Conservation (phyloP, 176 grass and related monocot genomes). For the Themeda triandra region DNA sequence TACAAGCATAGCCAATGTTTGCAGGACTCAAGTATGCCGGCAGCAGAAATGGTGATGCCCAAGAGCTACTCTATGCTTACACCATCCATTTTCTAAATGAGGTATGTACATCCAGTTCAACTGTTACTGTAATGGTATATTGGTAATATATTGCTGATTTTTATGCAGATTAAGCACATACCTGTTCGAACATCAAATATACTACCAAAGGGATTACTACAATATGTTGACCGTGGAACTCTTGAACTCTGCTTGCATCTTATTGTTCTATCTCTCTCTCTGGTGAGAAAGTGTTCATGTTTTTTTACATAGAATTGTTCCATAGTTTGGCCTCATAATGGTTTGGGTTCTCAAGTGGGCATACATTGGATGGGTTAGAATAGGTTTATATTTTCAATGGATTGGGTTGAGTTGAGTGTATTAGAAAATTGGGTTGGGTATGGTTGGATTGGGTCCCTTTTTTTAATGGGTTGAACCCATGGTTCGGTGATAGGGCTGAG, state of each 20-base stretch:
- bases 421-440: background rate
- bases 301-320: slow-evolving; percentile 18
- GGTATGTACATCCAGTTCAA: slow-evolving; percentile 36
- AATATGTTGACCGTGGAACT: slow-evolving; percentile 84
- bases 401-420: background rate
- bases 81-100: slow-evolving; percentile 85
- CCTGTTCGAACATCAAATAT: slow-evolving; percentile 41
- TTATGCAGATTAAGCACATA: slow-evolving; percentile 77
- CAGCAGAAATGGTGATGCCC: slow-evolving; percentile 86
- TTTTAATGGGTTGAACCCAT: background rate
- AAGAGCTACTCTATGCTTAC: slow-evolving; percentile 80
- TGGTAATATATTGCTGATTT: slow-evolving; percentile 17
- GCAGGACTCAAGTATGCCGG: slow-evolving; percentile 94
- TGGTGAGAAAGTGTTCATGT: slow-evolving; percentile 37
- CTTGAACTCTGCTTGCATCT: slow-evolving; percentile 89
- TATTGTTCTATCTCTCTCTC: slow-evolving; percentile 77
- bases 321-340: background rate
- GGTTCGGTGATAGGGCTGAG: background rate
- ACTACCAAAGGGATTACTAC: slow-evolving; percentile 78
- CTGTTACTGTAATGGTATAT: slow-evolving; percentile 19
- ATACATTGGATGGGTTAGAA: background rate
- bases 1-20: slow-evolving; percentile 22
- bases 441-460: background rate
- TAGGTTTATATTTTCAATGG: background rate
- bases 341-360: background rate